phyloP scores from a whole-genome alignment of 768 basidiomycete genomes.

The Boletus pseudo-olivaceus region DNA sequence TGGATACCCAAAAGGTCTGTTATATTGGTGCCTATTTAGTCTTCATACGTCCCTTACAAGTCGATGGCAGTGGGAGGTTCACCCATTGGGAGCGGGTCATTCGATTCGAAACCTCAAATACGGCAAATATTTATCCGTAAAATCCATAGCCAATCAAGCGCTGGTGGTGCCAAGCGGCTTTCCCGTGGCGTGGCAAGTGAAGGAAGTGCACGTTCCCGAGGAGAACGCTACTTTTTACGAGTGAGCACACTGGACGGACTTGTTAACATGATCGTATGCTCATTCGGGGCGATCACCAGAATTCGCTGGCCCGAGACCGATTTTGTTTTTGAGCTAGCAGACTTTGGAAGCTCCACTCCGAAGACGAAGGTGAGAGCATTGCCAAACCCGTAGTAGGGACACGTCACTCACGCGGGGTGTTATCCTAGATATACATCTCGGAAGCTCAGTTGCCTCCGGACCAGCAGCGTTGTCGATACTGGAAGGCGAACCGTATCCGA shows the following conservation, averaged over 20 bases:
- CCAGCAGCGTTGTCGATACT: constrained; percentile 30
- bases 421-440: constrained; percentile 21
- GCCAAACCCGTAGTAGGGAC: background rate
- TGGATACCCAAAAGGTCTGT: constrained; percentile 27
- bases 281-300: constrained; percentile 8
- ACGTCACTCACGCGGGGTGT: background rate
- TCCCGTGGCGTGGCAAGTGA: constrained; percentile 27
- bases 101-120: constrained; percentile 31
- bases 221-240: constrained; percentile 29
- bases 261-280: background rate
- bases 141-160: constrained; percentile 23
- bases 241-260: constrained; percentile 7
- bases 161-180: constrained; percentile 25
- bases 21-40: background rate
- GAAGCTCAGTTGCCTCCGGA: constrained; percentile 21
- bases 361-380: constrained; percentile 27
- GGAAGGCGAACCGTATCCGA: constrained; percentile 29
- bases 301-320: constrained; percentile 31
- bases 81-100: constrained; percentile 28
- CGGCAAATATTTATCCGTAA: constrained; percentile 29
- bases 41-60: background rate
- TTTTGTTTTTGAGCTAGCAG: constrained; percentile 24
- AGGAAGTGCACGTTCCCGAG: constrained; percentile 23
- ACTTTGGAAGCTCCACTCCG: constrained; percentile 23
- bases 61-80: constrained; percentile 27